phyloP scores from a whole-genome alignment of 345 rosid genomes.

The Euphorbia peplus region DNA sequence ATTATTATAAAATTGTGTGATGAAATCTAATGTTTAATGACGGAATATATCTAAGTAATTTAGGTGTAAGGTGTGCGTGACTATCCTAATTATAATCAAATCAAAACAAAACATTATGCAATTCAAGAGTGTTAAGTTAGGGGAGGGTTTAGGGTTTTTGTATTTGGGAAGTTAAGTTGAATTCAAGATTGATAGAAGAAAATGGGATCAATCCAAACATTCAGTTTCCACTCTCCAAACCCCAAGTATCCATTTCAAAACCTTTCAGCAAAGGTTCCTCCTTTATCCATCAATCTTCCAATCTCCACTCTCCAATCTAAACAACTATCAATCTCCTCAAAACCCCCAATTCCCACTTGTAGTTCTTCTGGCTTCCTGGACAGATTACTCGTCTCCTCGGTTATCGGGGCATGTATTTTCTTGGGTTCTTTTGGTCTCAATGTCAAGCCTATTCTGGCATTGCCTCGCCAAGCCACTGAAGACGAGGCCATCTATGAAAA shows the following conservation, averaged over 20 bases:
- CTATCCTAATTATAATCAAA: too few relatives aligned
- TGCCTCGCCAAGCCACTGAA: constrained; percentile 30
- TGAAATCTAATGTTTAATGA: too few relatives aligned
- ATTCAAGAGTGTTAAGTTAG: too few relatives aligned
- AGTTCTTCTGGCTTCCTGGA: constrained; percentile 24
- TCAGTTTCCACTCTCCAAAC: constrained; percentile 10
- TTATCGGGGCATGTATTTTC: constrained; percentile 58
- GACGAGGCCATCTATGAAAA: constrained; percentile 58
- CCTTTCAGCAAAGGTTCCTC: constrained; percentile 9
- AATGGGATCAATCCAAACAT: constrained; percentile 22
- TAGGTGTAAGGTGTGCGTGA: too few relatives aligned
- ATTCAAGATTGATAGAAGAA: not conserved
- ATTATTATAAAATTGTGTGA: too few relatives aligned
- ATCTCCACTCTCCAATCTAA: constrained; percentile 17
- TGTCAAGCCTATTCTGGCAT: constrained; percentile 46
- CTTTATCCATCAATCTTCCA: not conserved
- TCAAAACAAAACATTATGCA: too few relatives aligned
- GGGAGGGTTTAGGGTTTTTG: too few relatives aligned
- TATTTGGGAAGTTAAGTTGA: not conserved
- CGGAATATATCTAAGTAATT: too few relatives aligned
- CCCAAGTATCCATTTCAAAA: constrained; percentile 10
- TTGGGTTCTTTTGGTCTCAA: constrained; percentile 40
- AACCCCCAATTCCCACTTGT: constrained; percentile 25
- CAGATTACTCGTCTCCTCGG: constrained; percentile 37
- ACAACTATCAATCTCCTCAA: constrained; percentile 21